Evolutionary conservation across 2,329 filamentous ascomycete species (phyloP), one percentile per base, ranked within the genome.

Genomic region (Leptographium lundbergii): DNA sequence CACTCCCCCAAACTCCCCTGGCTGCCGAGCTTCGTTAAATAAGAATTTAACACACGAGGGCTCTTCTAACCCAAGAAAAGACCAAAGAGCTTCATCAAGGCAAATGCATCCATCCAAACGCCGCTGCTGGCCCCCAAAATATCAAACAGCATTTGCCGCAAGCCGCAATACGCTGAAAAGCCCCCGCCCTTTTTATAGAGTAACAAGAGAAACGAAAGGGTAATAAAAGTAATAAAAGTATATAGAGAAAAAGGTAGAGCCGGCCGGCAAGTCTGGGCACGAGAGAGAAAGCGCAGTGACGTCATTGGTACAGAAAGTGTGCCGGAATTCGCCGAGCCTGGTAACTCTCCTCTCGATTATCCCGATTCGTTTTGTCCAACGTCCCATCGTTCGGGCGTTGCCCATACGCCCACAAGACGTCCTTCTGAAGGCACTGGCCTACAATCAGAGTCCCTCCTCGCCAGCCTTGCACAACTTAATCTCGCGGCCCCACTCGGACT

Each of bases 401-500:
- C 48, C 48, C 10, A 19, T 14, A 27, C 34, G 54, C 34, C 22
- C 11, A 11, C 29, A 10, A 34, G 36, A 58, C 39, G 25, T 17
- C 17, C 34, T n/a, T 25, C 17, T 34, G 25, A 42, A 36, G 47
- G 36, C 34, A 51, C 48, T 29, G 25, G 14, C 25, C 48, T 11
- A 29, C 17, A 19, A 73, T 81, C 56, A 96, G 67, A 95, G 86
- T 60, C 94, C 94, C 79, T 97, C 91, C 74, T 97, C 89, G 65
- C 92, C 94, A 62, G 94, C 92, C 74, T 91, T 94, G 77, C 94
- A 99, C 60, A 97, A 81, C 75, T 91, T 95, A 73, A 97, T 96
- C 73, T 96, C 92, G 66, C 94, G 89, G 65, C 94, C 91, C 94
- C 94, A 99, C 76, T 99, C 94, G 5, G 92, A 97, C 74, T 96